Conservation (phyloP, 192 early-diverging fungal genomes). For the Backusella liffmaniae region DNA sequence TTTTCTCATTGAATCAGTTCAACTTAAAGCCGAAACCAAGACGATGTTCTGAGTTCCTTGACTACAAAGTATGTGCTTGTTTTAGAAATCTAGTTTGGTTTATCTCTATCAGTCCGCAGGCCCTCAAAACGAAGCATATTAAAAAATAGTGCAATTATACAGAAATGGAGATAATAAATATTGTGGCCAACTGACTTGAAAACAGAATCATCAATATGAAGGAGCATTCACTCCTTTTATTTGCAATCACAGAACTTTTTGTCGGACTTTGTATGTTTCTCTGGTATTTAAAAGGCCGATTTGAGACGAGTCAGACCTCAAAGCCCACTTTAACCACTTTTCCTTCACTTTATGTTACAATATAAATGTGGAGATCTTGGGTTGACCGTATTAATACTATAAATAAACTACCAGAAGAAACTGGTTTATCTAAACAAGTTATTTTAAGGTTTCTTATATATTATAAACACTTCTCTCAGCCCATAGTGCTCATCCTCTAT, state of each 20-base stretch:
- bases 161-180: not conserved
- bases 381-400: conserved; percentile 39
- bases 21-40: too few species aligned
- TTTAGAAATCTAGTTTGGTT: not conserved
- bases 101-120: not conserved
- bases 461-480: not conserved
- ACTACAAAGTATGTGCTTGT: not conserved
- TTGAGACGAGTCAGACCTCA: not conserved
- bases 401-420: conserved; percentile 5
- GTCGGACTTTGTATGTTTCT: too few species aligned
- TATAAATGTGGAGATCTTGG: conserved; percentile 40
- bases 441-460: not conserved
- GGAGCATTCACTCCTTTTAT: not conserved
- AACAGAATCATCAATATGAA: not conserved
- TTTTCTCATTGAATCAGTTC: too few species aligned
- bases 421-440: not conserved
- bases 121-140: not conserved
- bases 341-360: not conserved
- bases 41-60: too few species aligned
- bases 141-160: not conserved
- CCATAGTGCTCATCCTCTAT: not conserved
- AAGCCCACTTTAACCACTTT: not conserved
- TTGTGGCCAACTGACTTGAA: not conserved
- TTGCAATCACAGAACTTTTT: not conserved
- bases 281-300: not conserved